A percentile compares a stretch with the other conserved stretches of the same genome.
Evolutionary conservation across 2,329 filamentous ascomycete species (phyloP).

Genomic region (Falciphora oryzae): DNA sequence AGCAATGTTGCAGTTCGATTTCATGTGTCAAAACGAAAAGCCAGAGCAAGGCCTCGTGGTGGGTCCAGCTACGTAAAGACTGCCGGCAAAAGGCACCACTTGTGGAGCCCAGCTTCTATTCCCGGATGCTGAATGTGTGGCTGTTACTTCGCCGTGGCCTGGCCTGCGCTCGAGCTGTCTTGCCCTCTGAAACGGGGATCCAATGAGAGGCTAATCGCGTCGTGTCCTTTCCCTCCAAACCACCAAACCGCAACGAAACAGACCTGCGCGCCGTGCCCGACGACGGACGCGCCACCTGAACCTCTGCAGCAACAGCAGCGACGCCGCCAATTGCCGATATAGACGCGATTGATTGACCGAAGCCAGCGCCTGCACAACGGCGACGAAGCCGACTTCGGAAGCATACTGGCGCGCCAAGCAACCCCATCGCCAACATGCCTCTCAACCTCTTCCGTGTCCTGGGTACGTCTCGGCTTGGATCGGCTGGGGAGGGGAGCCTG

Average conservation of each 20-base stretch:
- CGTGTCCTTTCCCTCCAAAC: constrained; percentile 28
- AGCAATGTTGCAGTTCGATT: neutral
- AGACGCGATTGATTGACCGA: constrained; percentile 1
- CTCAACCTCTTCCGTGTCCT: constrained; percentile 55
- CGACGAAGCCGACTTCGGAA: neutral
- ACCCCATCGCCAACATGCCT: constrained; percentile 31
- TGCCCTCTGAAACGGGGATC: constrained; percentile 17
- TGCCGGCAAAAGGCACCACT: neutral
- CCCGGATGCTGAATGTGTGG: neutral
- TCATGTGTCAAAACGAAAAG: neutral
- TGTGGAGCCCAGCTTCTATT: constrained; percentile 1
- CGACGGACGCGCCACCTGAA: constrained; percentile 1
- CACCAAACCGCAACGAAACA: constrained; percentile 4
- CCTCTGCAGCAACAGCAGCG: neutral
- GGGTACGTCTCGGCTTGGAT: constrained; percentile 33
- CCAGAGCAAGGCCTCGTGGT: neutral
- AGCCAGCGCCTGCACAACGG: neutral
- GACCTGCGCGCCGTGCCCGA: constrained; percentile 4
- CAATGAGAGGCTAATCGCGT: constrained; percentile 37
- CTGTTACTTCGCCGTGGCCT: neutral
- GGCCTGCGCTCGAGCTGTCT: neutral
- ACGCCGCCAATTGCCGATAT: neutral
- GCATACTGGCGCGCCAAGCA: constrained; percentile 4
- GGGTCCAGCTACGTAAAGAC: neutral
- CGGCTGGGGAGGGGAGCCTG: neutral